phyloP scores from a whole-genome alignment of 2,329 filamentous ascomycete species.

The Cercospora janseana region DNA sequence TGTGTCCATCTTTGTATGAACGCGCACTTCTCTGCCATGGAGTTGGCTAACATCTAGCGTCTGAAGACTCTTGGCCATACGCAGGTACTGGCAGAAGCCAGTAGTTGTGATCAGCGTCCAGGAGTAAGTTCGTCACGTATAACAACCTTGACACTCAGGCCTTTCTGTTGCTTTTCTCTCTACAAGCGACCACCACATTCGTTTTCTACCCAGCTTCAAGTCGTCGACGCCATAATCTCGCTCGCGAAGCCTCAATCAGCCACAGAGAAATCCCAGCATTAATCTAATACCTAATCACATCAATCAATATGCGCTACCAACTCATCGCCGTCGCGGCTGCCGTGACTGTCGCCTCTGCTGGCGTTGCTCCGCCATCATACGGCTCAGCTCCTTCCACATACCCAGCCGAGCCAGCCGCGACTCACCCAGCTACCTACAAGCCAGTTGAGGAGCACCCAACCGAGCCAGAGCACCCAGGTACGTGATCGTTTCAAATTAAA shows the following conservation, averaged over 20 bases:
- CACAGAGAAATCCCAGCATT: not conserved
- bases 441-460: too few species aligned
- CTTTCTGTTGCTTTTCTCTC: conserved; percentile 1
- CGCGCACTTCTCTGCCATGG: conserved; percentile 6
- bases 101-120: not conserved
- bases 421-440: not conserved
- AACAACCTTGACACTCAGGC: not conserved
- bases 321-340: conserved; percentile 9
- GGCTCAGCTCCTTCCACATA: conserved; percentile 5
- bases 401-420: not conserved
- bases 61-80: conserved; percentile 7
- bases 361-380: conserved; percentile 6
- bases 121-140: conserved; percentile 1
- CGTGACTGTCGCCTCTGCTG: conserved; percentile 4
- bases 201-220: conserved; percentile 13
- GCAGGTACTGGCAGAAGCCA: conserved; percentile 14
- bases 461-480: not conserved
- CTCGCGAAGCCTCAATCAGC: not conserved
- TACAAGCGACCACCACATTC: conserved; percentile 12
- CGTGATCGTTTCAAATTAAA: not conserved
- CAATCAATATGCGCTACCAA: conserved; percentile 14
- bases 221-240: not conserved
- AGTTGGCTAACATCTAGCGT: not conserved
- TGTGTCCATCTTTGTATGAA: conserved; percentile 1
- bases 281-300: conserved; percentile 2